These are phyloP conservation scores for Plectosphaerella sp. DNA, from an alignment of 2,329 filamentous ascomycete species.

Conservation along the genomic window DNA sequence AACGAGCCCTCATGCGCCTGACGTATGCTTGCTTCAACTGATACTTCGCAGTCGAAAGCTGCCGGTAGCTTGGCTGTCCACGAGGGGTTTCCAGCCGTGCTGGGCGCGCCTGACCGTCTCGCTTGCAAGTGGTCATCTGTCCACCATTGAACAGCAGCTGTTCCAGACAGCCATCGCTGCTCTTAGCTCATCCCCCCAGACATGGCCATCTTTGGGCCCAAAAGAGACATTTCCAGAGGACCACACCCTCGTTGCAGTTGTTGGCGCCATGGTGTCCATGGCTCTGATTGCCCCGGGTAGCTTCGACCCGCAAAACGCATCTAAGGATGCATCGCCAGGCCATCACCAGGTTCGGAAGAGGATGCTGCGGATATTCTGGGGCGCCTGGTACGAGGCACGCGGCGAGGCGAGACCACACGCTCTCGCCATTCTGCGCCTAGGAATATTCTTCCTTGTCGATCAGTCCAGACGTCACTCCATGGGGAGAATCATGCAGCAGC, in stretches of 20 bases:
- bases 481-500: too few relatives aligned
- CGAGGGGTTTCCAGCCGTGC: neutral
- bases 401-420: neutral
- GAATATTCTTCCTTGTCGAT: slow-evolving; percentile 1
- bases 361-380: slow-evolving; percentile 5
- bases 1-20: neutral
- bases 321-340: neutral
- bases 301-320: neutral
- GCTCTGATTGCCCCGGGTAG: neutral
- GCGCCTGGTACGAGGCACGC: slow-evolving; percentile 3
- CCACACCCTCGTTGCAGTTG: neutral
- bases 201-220: neutral
- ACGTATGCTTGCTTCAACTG: slow-evolving; percentile 1
- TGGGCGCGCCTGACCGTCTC: neutral
- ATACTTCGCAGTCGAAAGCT: neutral
- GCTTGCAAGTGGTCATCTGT: neutral
- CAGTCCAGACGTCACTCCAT: too few relatives aligned
- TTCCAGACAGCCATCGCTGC: neutral
- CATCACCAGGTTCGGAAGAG: neutral
- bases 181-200: neutral
- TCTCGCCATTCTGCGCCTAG: slow-evolving; percentile 5
- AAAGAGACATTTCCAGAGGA: neutral
- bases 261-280: neutral
- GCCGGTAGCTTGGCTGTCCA: neutral
- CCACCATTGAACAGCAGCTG: neutral